Evolutionary conservation across 2,329 filamentous ascomycete genomes (phyloP).

Genomic region (Trichophyton benhamiae): DNA sequence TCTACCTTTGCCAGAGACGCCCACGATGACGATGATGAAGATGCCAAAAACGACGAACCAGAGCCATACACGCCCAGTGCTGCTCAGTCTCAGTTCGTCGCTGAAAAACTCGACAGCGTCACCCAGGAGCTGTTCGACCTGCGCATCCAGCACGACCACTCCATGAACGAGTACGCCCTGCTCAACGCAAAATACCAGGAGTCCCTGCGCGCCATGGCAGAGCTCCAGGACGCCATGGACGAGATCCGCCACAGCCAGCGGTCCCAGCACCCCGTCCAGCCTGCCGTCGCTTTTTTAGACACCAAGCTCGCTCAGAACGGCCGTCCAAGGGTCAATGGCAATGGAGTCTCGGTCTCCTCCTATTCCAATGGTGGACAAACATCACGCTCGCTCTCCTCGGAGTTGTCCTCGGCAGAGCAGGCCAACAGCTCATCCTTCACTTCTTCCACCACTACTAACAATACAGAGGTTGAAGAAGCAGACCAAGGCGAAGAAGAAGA

Average conservation of each 20-base stretch:
- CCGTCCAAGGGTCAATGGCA: constrained; percentile 50
- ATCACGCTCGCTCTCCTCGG: constrained; percentile 84
- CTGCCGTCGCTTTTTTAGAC: constrained; percentile 34
- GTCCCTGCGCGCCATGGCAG: constrained; percentile 65
- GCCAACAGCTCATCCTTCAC: constrained; percentile 45
- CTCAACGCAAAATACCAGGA: constrained; percentile 86
- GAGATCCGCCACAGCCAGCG: constrained; percentile 48
- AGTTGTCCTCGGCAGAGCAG: constrained; percentile 69
- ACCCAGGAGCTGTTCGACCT: constrained; percentile 86
- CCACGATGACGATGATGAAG: constrained; percentile 10
- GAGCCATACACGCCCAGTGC: constrained; percentile 48
- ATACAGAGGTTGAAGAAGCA: no score
- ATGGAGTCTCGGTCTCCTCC: constrained; percentile 25
- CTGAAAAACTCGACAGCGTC: constrained; percentile 82
- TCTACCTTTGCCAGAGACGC: not conserved
- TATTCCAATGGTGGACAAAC: constrained; percentile 49
- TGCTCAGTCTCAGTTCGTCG: constrained; percentile 72
- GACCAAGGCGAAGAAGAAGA: constrained; percentile 25
- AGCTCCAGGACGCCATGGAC: constrained; percentile 65
- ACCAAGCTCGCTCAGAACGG: constrained; percentile 64
- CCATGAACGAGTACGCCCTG: constrained; percentile 65
- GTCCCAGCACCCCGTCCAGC: constrained; percentile 37
- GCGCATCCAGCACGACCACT: constrained; percentile 77
- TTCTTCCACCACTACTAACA: constrained; percentile 42
- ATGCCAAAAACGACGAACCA: constrained; percentile 9